These are phyloP conservation scores for Vigna angularis DNA, from an alignment of 306 rosid species.

Conservation along the genomic window DNA sequence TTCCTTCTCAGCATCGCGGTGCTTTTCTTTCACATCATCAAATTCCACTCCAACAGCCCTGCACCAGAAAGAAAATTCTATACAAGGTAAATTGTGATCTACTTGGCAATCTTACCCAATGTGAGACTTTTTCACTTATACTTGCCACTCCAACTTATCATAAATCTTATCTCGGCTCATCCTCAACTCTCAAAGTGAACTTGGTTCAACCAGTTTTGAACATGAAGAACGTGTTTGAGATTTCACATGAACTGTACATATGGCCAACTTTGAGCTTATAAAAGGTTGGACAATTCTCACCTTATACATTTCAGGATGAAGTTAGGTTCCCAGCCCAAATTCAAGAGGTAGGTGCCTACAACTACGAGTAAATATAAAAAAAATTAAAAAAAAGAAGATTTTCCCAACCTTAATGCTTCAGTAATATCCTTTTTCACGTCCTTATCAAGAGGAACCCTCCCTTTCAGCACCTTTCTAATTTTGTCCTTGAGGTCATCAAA, in stretches of 20 bases:
- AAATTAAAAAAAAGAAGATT: neutral
- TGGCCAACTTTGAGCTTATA: neutral
- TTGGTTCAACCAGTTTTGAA: neutral
- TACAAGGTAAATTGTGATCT: slow-evolving; percentile 28
- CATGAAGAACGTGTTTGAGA: neutral
- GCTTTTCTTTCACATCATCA: slow-evolving; percentile 74
- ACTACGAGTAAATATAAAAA: slow-evolving; percentile 3
- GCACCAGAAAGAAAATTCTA: slow-evolving; percentile 34
- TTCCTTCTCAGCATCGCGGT: slow-evolving; percentile 84
- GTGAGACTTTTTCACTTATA: neutral
- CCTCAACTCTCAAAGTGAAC: neutral
- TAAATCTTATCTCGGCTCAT: neutral
- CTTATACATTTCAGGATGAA: neutral
- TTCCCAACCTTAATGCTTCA: slow-evolving; percentile 72
- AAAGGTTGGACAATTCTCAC: neutral
- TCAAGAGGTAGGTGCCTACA: neutral
- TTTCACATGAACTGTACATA: neutral
- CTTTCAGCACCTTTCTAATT: slow-evolving; percentile 82
- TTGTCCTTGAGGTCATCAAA: slow-evolving; percentile 80
- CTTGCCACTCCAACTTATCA: neutral
- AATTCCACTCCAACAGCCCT: slow-evolving; percentile 74
- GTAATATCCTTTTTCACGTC: slow-evolving; percentile 84
- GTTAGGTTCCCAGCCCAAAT: neutral
- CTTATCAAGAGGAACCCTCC: slow-evolving; percentile 88
- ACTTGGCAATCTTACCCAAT: neutral